These are phyloP conservation scores for Cucurbita moschata DNA, from an alignment of 306 rosid genomes.

Conservation along the genomic window DNA sequence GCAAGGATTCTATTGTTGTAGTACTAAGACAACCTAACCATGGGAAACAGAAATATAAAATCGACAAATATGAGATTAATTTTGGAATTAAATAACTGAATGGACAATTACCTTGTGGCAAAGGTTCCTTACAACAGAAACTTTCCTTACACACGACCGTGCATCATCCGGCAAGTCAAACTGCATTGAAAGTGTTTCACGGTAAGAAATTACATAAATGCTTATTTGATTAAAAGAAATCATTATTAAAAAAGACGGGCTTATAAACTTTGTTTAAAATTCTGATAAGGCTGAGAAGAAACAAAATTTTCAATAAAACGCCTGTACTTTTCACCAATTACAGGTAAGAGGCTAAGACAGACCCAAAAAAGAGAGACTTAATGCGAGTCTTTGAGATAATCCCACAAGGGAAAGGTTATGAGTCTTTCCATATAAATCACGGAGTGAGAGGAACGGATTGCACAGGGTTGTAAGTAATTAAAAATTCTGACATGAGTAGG, in stretches of 20 bases:
- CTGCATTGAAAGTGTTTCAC: conserved; percentile 23
- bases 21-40: not conserved
- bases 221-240: not conserved
- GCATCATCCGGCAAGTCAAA: conserved; percentile 75
- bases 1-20: not conserved
- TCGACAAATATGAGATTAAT: not conserved
- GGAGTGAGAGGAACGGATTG: not conserved
- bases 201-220: not conserved
- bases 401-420: not conserved
- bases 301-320: not conserved
- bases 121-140: conserved; percentile 79
- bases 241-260: not conserved
- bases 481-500: not conserved
- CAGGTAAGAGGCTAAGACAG: not conserved
- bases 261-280: not conserved
- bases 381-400: not conserved
- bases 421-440: not conserved
- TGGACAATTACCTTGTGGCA: conserved; percentile 58
- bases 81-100: not conserved
- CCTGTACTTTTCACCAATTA: not conserved
- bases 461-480: not conserved
- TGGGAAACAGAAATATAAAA: not conserved
- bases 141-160: conserved; percentile 46
- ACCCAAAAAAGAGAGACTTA: not conserved
- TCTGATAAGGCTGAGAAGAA: not conserved